phyloP scores from a whole-genome alignment of 1,139 yeast species.

The Lodderomyces orthopsilosis region DNA sequence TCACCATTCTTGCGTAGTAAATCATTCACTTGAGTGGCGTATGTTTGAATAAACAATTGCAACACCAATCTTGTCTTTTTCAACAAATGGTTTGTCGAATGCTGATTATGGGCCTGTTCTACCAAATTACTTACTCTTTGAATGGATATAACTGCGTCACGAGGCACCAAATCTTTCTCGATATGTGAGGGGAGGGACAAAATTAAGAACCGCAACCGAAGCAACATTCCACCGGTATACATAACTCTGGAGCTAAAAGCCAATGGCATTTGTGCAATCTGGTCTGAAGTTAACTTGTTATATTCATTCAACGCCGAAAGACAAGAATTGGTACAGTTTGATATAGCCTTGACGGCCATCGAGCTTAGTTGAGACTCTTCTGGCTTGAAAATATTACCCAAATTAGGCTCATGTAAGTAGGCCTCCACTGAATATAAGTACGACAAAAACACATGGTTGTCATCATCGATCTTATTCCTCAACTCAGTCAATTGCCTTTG shows the following conservation, averaged over 20 bases:
- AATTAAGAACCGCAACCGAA: slow-evolving; percentile 56
- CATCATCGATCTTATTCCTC: slow-evolving; percentile 32
- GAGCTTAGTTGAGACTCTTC: slow-evolving; percentile 21
- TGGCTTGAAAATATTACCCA: slow-evolving; percentile 29
- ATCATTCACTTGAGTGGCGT: slow-evolving; percentile 50
- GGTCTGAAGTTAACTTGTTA: slow-evolving; percentile 37
- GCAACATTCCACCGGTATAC: slow-evolving; percentile 64
- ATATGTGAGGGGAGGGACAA: slow-evolving; percentile 53
- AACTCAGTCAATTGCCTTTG: slow-evolving; percentile 40
- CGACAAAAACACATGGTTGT: slow-evolving; percentile 44
- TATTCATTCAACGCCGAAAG: slow-evolving; percentile 51
- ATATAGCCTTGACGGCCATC: slow-evolving; percentile 36
- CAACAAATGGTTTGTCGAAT: slow-evolving; percentile 49
- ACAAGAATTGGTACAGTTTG: slow-evolving; percentile 57
- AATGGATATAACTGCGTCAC: slow-evolving; percentile 43
- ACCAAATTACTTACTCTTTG: slow-evolving; percentile 42
- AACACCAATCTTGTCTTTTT: slow-evolving; percentile 54
- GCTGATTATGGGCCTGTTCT: slow-evolving; percentile 31
- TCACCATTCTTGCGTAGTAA: slow-evolving; percentile 27
- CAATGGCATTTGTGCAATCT: slow-evolving; percentile 58
- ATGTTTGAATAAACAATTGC: slow-evolving; percentile 58
- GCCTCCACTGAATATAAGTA: slow-evolving; percentile 70
- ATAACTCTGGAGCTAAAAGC: slow-evolving; percentile 62
- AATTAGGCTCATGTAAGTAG: slow-evolving; percentile 62
- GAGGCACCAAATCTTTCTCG: slow-evolving; percentile 49